Conservation (phyloP, 2,329 filamentous ascomycete genomes). For the Verticillium isaacii region DNA sequence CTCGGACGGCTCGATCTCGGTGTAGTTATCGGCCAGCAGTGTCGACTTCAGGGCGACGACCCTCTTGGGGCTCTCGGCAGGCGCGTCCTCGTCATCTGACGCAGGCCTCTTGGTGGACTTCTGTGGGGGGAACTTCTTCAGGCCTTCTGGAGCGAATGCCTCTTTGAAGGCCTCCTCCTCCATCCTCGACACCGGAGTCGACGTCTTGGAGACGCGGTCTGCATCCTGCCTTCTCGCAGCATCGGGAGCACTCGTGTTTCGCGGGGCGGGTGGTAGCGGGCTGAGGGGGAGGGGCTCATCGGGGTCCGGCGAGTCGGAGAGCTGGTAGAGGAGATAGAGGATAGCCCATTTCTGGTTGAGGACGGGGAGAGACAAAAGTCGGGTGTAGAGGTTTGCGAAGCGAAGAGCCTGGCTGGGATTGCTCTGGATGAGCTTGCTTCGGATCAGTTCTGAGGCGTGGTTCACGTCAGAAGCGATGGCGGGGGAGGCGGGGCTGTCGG, state of each 20-base stretch:
- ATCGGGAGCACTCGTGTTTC: constrained; percentile 16
- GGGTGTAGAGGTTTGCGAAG: constrained; percentile 87
- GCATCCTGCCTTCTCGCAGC: constrained; percentile 30
- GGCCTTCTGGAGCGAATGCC: constrained; percentile 49
- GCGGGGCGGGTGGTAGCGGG: constrained; percentile 30
- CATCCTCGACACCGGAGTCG: constrained; percentile 28
- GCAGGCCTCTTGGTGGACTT: constrained; percentile 27
- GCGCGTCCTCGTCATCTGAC: constrained; percentile 27
- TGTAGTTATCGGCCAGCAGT: constrained; percentile 51
- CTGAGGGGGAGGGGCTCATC: constrained; percentile 44
- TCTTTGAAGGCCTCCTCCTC: constrained; percentile 48
- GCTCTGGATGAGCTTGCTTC: constrained; percentile 76
- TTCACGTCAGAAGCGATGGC: constrained; percentile 69
- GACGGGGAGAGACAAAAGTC: constrained; percentile 84
- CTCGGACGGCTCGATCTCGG: constrained; percentile 58
- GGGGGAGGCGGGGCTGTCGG: constrained; percentile 41
- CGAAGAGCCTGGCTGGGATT: constrained; percentile 74
- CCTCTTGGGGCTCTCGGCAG: constrained; percentile 28
- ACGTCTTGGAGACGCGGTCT: constrained; percentile 28
- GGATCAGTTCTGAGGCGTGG: constrained; percentile 89
- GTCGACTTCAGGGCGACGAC: constrained; percentile 55
- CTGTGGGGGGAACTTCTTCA: constrained; percentile 38
- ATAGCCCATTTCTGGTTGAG: constrained; percentile 97
- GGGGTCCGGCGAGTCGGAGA: constrained; percentile 64
- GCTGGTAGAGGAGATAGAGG: constrained; percentile 80